phyloP scores from a whole-genome alignment of 495 filamentous ascomycete genomes.

The Hyaloscypha hepaticicola region DNA sequence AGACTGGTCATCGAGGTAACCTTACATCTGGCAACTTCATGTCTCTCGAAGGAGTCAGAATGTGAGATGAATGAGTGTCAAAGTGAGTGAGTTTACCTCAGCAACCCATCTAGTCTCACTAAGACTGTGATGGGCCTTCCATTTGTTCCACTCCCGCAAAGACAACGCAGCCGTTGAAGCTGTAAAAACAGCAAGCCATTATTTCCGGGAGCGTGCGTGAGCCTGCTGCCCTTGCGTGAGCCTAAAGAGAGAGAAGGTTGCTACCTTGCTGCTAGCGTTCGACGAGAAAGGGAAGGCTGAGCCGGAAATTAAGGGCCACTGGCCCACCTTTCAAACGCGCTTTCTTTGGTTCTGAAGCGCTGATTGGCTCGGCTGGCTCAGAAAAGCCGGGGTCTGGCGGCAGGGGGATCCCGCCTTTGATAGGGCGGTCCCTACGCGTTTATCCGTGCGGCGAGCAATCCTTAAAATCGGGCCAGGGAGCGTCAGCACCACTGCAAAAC shows the following conservation, averaged over 20 bases:
- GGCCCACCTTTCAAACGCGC: background rate
- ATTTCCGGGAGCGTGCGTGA: background rate
- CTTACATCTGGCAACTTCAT: background rate
- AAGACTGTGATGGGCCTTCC: background rate
- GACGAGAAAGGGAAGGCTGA: background rate
- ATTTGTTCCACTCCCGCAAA: background rate
- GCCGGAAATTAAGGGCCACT: slow-evolving; percentile 7
- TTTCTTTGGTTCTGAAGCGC: background rate
- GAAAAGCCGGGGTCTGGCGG: background rate
- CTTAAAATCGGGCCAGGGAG: background rate
- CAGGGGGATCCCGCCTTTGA: background rate
- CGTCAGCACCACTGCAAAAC: background rate
- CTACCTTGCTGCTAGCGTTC: too few relatives aligned
- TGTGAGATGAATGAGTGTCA: too few relatives aligned
- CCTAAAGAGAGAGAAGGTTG: background rate
- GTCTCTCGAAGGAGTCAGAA: background rate
- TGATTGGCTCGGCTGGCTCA: background rate
- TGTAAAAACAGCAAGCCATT: background rate
- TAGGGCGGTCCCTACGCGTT: background rate
- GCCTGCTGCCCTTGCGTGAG: too few relatives aligned
- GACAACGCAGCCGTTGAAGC: background rate
- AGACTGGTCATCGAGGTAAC: background rate
- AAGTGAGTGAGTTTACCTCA: too few relatives aligned
- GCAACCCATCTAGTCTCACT: too few relatives aligned
- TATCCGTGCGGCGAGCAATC: background rate